Evolutionary conservation across 345 rosid species (phyloP).

Genomic region (Brassica cretica): DNA sequence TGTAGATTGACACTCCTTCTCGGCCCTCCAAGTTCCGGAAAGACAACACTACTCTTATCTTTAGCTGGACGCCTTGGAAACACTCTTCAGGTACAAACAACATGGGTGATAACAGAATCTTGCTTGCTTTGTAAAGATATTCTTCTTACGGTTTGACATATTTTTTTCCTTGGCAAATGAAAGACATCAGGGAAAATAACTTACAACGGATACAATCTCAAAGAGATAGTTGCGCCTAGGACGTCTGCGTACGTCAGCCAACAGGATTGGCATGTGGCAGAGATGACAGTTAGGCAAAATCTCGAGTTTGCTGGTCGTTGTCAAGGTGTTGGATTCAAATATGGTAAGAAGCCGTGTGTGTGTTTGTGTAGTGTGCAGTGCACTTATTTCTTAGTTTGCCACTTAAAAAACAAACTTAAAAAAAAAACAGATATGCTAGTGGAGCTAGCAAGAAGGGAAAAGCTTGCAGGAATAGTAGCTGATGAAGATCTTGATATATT

Average conservation of each 20-base stretch:
- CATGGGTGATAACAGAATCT: background rate
- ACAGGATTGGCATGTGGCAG: slow-evolving; percentile 92
- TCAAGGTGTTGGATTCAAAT: slow-evolving; percentile 95
- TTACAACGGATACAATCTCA: slow-evolving; percentile 74
- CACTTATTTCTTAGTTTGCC: slow-evolving; percentile 29
- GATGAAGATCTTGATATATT: slow-evolving; percentile 99
- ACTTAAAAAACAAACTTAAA: background rate
- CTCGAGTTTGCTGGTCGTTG: slow-evolving; percentile 89
- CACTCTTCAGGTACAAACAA: slow-evolving; percentile 58
- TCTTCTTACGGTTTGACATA: background rate
- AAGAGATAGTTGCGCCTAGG: slow-evolving; percentile 86
- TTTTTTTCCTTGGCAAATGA: slow-evolving; percentile 31
- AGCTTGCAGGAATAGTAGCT: slow-evolving; percentile 86
- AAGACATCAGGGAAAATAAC: slow-evolving; percentile 79
- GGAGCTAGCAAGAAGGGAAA: slow-evolving; percentile 95
- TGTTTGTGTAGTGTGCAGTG: no score
- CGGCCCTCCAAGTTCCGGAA: slow-evolving; percentile 99
- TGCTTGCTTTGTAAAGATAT: background rate
- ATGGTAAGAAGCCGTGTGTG: slow-evolving; percentile 52
- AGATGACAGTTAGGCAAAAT: slow-evolving; percentile 91
- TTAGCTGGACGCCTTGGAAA: slow-evolving; percentile 86
- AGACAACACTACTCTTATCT: slow-evolving; percentile 86
- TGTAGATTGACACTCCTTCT: slow-evolving; percentile 80
- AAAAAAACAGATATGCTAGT: slow-evolving; percentile 72
- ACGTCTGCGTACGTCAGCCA: slow-evolving; percentile 95